A percentile compares a stretch with the other conserved stretches of the same genome.
Conservation (phyloP, 2,329 filamentous ascomycete species). For the Bipolaris sorokiniana region DNA sequence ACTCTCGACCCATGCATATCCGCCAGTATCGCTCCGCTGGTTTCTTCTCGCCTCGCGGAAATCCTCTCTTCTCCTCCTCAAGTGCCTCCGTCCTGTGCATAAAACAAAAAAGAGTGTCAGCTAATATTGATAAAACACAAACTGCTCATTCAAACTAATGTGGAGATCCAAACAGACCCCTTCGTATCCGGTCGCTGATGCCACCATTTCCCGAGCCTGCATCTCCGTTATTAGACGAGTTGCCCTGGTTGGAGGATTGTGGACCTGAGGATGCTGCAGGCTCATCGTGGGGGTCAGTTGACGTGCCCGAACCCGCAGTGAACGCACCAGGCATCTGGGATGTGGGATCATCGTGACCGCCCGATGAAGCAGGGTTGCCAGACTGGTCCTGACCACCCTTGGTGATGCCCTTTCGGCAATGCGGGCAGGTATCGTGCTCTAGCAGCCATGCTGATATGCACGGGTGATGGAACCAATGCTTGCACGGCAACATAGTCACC, state of each 20-base stretch:
- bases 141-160: slow-evolving; percentile 6
- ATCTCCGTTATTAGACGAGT: slow-evolving; percentile 17
- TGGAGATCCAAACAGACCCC: slow-evolving; percentile 44
- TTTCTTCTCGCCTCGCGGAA: slow-evolving; percentile 4
- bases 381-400: slow-evolving; percentile 32
- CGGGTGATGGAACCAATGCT: slow-evolving; percentile 88
- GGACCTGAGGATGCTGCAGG: slow-evolving; percentile 20
- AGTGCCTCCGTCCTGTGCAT: slow-evolving; percentile 3
- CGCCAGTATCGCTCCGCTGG: neutral
- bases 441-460: slow-evolving; percentile 85
- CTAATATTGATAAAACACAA: neutral
- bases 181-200: slow-evolving; percentile 39
- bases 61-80: slow-evolving; percentile 6
- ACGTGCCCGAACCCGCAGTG: slow-evolving; percentile 26
- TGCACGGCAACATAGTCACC: slow-evolving; percentile 81
- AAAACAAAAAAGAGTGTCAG: slow-evolving; percentile 2
- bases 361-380: slow-evolving; percentile 7
- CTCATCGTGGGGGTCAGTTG: slow-evolving; percentile 28
- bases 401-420: slow-evolving; percentile 68
- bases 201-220: slow-evolving; percentile 23
- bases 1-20: slow-evolving; percentile 2
- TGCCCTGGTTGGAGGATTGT: slow-evolving; percentile 7
- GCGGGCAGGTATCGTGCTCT: slow-evolving; percentile 92
- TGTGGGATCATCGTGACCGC: slow-evolving; percentile 11
- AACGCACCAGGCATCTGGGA: slow-evolving; percentile 42